Conservation (phyloP, 148 eudicot species). For the Chenopodium berlandieri region DNA sequence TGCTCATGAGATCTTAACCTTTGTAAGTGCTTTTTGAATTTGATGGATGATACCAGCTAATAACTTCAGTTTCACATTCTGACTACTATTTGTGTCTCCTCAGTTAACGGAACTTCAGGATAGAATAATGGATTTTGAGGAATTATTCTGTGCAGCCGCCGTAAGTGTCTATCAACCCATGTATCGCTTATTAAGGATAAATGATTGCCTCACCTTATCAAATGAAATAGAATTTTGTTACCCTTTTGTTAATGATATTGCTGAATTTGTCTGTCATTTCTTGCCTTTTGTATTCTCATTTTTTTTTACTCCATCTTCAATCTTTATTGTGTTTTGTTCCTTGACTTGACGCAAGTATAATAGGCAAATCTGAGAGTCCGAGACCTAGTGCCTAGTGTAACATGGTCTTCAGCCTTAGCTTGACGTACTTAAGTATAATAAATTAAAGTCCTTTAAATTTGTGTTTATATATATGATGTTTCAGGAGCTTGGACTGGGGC, state of each 20-base stretch:
- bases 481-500: slow-evolving; percentile 93
- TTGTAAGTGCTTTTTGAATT: slow-evolving; percentile 43
- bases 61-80: background rate
- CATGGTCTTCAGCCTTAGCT: too few relatives aligned
- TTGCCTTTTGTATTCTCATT: background rate
- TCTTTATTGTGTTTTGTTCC: too few relatives aligned
- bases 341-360: too few relatives aligned
- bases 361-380: too few relatives aligned
- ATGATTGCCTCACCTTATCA: background rate
- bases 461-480: slow-evolving; percentile 17
- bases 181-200: background rate
- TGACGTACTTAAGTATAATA: too few relatives aligned
- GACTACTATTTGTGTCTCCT: background rate
- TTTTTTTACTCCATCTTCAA: too few relatives aligned
- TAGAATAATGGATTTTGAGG: slow-evolving; percentile 88
- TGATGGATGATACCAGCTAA: background rate
- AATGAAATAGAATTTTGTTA: background rate
- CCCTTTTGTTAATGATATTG: background rate
- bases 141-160: slow-evolving; percentile 80
- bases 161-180: slow-evolving; percentile 62
- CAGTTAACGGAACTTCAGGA: slow-evolving; percentile 85
- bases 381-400: too few relatives aligned
- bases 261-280: background rate
- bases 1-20: slow-evolving; percentile 70
- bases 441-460: background rate